Evolutionary conservation across 2,329 filamentous ascomycete genomes (phyloP), one percentile per base, ranked within the genome.

Genomic region (Elsinoe fawcettii): DNA sequence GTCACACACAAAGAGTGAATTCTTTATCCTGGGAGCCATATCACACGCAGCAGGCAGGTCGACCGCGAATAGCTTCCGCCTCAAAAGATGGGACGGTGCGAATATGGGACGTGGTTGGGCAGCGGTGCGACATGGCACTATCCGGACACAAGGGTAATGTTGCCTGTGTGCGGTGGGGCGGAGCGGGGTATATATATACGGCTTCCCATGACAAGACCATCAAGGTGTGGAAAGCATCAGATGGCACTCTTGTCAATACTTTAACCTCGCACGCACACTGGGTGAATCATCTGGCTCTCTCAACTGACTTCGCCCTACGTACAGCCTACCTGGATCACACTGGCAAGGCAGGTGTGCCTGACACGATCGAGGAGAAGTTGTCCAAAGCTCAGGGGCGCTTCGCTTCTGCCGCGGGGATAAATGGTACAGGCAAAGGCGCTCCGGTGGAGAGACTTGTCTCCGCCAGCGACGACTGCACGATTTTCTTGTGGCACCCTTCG

Each of bases 201-300:
- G 83, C 82, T 12, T 95, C 88, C 32, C 90, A 95, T 69, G 92
- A 96, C 75, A 95, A 95, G 76, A 92, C 86, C 1, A 83, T 97
- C 64, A 90, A 92, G 64, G 83, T 96, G 3, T 99, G 92, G 91
- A 85, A 93, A 66, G 82, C 88, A 0, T 78, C 80, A 37, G 84
- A 86, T 61, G 93, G 92, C 27, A 90, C 85, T 1, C 76, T 96
- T 20, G 76, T 90, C 55, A 88, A 93, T 69, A 91, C 86, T 0
- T 76, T 97, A 7, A 83, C 81, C 18, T 79, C 86, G 1, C 95
- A 99, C 69, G 89, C 88, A 0, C 93, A 97, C 69, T 95, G 92
- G 83, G 88, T 99, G 27, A 99, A 99, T 69, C 90, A 96, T 67
- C 80, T 99, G 20, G 90, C 93, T 0, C 79, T 99, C 3, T 96